phyloP scores from a whole-genome alignment of 2,329 filamentous ascomycete species.

The Penicillium sp. region DNA sequence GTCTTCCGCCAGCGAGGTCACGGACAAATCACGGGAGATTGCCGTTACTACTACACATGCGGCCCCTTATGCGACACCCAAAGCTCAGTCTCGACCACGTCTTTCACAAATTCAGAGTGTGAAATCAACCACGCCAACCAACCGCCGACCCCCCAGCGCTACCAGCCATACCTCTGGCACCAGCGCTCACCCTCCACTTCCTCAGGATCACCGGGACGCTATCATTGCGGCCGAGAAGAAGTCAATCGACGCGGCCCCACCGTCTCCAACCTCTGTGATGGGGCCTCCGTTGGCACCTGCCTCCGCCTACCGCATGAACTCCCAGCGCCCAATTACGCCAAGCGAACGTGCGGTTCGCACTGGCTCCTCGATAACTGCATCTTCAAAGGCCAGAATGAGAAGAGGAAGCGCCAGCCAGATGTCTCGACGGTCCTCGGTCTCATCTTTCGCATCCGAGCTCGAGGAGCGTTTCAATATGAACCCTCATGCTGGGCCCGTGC shows the following conservation, averaged over 20 bases:
- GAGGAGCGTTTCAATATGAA: conserved; percentile 84
- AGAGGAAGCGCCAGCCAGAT: conserved; percentile 41
- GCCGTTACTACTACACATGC: conserved; percentile 15
- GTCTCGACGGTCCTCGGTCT: conserved; percentile 77
- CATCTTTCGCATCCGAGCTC: conserved; percentile 91
- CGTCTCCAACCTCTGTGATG: conserved; percentile 56
- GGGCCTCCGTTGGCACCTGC: conserved; percentile 80
- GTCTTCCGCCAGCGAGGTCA: conserved; percentile 33
- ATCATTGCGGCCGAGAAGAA: conserved; percentile 73
- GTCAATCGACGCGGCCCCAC: conserved; percentile 47
- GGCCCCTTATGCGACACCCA: conserved; percentile 35
- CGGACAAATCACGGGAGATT: conserved; percentile 24
- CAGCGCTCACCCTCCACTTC: conserved; percentile 66
- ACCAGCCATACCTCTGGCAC: conserved; percentile 58
- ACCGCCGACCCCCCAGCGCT: conserved; percentile 66
- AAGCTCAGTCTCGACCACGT: conserved; percentile 29
- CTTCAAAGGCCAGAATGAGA: conserved; percentile 56
- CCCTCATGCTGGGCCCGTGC: conserved; percentile 47
- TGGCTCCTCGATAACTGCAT: conserved; percentile 48
- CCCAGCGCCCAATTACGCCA: conserved; percentile 58
- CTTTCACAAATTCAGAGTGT: conserved; percentile 29
- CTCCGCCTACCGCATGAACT: conserved; percentile 60
- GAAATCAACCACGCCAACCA: conserved; percentile 35
- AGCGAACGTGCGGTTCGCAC: conserved; percentile 48
- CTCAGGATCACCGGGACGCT: conserved; percentile 73